phyloP scores from a whole-genome alignment of 192 early-diverging fungal species.

The Backusella morwellensis region DNA sequence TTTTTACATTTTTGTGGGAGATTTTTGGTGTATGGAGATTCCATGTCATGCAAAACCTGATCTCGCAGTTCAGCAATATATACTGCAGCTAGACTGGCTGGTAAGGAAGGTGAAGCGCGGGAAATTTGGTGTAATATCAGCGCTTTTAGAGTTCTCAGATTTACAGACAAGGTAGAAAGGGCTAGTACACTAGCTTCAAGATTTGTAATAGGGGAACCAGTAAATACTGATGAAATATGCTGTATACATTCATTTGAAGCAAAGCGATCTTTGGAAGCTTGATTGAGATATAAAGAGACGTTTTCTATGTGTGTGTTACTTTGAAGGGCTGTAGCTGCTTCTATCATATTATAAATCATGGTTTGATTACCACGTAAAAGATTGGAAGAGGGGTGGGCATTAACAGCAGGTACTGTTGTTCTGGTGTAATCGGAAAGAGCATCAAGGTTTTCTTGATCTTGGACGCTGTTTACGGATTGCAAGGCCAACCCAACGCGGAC shows the following conservation, averaged over 20 bases:
- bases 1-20: not conserved
- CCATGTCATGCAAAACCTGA: constrained; percentile 8
- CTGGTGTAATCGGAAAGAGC: not conserved
- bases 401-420: not conserved
- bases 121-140: constrained; percentile 8
- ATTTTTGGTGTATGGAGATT: constrained; percentile 11
- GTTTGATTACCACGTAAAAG: constrained; percentile 8
- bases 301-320: not conserved
- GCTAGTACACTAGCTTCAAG: constrained; percentile 11
- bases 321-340: constrained; percentile 9
- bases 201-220: not conserved
- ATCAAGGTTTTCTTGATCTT: not conserved
- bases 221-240: not conserved
- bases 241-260: constrained; percentile 14
- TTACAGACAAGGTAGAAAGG: constrained; percentile 6
- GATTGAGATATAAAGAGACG: not conserved
- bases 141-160: constrained; percentile 1
- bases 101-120: not conserved
- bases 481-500: constrained; percentile 9
- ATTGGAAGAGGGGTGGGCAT: not conserved
- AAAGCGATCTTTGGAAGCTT: not conserved
- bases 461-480: not conserved
- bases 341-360: constrained; percentile 11
- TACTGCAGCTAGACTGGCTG: not conserved
- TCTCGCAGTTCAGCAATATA: constrained; percentile 12